Evolutionary conservation across 257 asterid species (phyloP).

Genomic region (Solanum sejunctum): DNA sequence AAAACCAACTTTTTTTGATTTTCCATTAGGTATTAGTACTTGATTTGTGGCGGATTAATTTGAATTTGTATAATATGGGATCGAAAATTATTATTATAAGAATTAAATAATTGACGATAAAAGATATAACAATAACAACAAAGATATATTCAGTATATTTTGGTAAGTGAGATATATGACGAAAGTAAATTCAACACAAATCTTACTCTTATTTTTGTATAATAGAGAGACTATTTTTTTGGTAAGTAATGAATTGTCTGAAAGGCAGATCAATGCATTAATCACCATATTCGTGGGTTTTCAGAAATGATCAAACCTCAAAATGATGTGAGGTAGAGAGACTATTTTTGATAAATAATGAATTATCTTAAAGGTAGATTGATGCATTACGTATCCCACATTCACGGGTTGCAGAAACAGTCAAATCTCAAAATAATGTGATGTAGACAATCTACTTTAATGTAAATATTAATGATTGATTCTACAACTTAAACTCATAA

Average conservation of each 20-base stretch:
- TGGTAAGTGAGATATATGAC: not conserved
- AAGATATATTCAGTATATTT: not conserved
- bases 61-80: fast-evolving
- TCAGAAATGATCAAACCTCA: too few species aligned
- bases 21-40: not conserved
- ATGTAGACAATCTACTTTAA: not conserved
- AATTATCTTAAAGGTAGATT: not conserved
- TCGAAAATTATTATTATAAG: not conserved
- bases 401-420: not conserved
- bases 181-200: not conserved
- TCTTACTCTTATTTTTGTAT: too few species aligned
- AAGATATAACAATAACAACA: not conserved
- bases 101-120: not conserved
- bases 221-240: not conserved
- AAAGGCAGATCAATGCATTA: too few species aligned
- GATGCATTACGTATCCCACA: not conserved
- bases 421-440: not conserved
- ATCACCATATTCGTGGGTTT: too few species aligned
- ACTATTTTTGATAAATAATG: not conserved
- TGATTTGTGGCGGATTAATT: not conserved
- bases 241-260: too few species aligned
- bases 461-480: not conserved
- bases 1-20: not conserved
- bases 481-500: not conserved
- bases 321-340: not conserved